Evolutionary conservation across 2,329 filamentous ascomycete species (phyloP).

Genomic region (Colletotrichum spaethianum): DNA sequence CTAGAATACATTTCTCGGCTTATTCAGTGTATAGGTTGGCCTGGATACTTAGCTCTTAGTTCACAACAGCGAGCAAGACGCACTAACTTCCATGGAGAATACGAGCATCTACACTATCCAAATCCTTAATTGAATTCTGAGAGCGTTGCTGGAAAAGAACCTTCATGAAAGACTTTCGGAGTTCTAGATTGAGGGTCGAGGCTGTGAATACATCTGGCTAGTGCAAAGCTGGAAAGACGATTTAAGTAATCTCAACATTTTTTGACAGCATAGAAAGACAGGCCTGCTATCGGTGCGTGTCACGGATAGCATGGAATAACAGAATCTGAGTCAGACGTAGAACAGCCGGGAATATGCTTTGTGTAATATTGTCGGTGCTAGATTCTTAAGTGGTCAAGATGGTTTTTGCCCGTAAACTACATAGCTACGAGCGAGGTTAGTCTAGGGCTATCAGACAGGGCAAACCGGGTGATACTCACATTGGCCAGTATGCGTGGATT

Average conservation of each 20-base stretch:
- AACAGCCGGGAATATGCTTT: background rate
- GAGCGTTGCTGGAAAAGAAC: too few species aligned
- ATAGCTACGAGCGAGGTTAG: background rate
- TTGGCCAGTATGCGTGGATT: slow-evolving; percentile 44
- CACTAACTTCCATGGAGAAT: background rate
- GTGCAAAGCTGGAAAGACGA: too few species aligned
- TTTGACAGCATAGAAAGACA: background rate
- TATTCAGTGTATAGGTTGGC: background rate
- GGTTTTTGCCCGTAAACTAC: slow-evolving; percentile 40
- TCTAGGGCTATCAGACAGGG: rapidly evolving
- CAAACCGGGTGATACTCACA: slow-evolving; percentile 3
- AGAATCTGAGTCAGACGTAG: background rate
- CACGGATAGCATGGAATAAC: background rate
- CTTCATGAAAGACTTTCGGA: too few species aligned
- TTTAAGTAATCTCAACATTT: too few species aligned
- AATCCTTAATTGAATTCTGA: background rate
- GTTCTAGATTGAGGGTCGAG: too few species aligned
- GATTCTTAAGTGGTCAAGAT: background rate
- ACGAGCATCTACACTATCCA: background rate
- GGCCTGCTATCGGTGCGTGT: background rate
- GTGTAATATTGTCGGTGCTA: background rate
- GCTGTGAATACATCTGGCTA: too few species aligned
- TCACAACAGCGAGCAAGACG: background rate
- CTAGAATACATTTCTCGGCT: too few species aligned
- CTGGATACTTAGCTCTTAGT: too few species aligned